phyloP scores from a whole-genome alignment of 805 yeast genomes.

The Kuraishia borneana region DNA sequence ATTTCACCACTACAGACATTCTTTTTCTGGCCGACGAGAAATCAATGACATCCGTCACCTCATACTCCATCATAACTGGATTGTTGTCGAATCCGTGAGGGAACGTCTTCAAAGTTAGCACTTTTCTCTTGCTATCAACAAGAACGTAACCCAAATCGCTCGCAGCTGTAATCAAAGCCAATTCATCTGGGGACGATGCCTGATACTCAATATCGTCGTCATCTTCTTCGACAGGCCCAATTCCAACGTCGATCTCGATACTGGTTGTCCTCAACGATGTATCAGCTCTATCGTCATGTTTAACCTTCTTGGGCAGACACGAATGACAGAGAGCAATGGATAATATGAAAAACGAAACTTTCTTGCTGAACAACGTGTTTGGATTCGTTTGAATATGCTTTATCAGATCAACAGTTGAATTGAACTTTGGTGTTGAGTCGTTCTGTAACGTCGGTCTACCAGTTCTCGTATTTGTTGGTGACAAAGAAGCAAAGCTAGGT shows the following conservation, averaged over 20 bases:
- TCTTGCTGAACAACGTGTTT: slow-evolving; percentile 51
- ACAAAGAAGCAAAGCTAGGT: slow-evolving; percentile 44
- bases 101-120: slow-evolving; percentile 60
- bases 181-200: slow-evolving; percentile 93
- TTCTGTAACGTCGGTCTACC: slow-evolving; percentile 11
- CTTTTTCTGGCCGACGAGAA: slow-evolving; percentile 83
- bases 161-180: slow-evolving; percentile 90
- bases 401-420: slow-evolving; percentile 57
- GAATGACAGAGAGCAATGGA: slow-evolving; percentile 83
- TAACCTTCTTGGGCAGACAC: slow-evolving; percentile 71
- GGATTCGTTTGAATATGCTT: slow-evolving; percentile 66
- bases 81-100: slow-evolving; percentile 68
- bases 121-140: slow-evolving; percentile 49
- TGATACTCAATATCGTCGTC: slow-evolving; percentile 64
- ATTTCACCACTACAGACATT: slow-evolving; percentile 78
- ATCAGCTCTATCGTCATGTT: too few relatives aligned
- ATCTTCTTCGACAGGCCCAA: slow-evolving; percentile 13
- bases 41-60: slow-evolving; percentile 72
- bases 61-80: slow-evolving; percentile 58
- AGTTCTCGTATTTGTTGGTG: slow-evolving; percentile 8
- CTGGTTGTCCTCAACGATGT: slow-evolving; percentile 12
- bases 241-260: slow-evolving; percentile 3
- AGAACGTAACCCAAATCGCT: slow-evolving; percentile 91
- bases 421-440: slow-evolving; percentile 22
- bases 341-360: slow-evolving; percentile 69